Evolutionary conservation across 495 filamentous ascomycete genomes (phyloP).

Genomic region (Neurospora sp.): DNA sequence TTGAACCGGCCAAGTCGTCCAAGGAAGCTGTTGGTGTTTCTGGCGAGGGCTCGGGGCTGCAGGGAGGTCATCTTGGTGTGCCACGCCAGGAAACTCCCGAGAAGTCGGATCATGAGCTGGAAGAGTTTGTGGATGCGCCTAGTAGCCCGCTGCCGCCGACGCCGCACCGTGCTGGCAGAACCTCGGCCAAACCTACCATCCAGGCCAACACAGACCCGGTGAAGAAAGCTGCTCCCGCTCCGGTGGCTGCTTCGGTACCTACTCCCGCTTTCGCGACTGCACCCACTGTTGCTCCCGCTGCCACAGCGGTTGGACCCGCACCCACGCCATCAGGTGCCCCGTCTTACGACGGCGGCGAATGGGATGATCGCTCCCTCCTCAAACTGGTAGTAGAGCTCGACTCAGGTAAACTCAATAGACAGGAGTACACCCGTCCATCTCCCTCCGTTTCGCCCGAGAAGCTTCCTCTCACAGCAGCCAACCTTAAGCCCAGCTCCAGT

Average conservation of each 20-base stretch:
- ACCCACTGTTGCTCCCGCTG: background rate
- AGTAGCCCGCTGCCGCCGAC: slow-evolving; percentile 25
- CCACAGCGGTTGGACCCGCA: slow-evolving; percentile 2
- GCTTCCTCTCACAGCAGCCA: background rate
- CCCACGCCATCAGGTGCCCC: slow-evolving; percentile 2
- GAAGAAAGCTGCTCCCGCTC: background rate
- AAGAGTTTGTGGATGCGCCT: slow-evolving; percentile 34
- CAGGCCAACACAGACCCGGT: background rate
- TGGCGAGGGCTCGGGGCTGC: background rate
- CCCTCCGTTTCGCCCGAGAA: slow-evolving; percentile 14
- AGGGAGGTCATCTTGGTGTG: background rate
- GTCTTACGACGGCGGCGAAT: slow-evolving; percentile 33
- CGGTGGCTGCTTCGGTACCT: background rate
- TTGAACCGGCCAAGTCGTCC: background rate
- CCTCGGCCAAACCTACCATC: background rate
- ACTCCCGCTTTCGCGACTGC: background rate
- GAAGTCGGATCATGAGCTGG: slow-evolving; percentile 26
- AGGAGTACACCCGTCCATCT: slow-evolving; percentile 4
- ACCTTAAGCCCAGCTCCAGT: background rate
- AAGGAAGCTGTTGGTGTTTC: background rate
- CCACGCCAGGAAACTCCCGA: slow-evolving; percentile 16
- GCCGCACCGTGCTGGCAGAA: slow-evolving; percentile 5
- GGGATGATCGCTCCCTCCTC: slow-evolving; percentile 35
- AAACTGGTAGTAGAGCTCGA: slow-evolving; percentile 37
- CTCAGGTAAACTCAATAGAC: slow-evolving; percentile 17